Percentiles rank a stretch among this genome's conserved stretches.
Conservation (phyloP, 2,329 filamentous ascomycete species). For the Meredithiella fracta region DNA sequence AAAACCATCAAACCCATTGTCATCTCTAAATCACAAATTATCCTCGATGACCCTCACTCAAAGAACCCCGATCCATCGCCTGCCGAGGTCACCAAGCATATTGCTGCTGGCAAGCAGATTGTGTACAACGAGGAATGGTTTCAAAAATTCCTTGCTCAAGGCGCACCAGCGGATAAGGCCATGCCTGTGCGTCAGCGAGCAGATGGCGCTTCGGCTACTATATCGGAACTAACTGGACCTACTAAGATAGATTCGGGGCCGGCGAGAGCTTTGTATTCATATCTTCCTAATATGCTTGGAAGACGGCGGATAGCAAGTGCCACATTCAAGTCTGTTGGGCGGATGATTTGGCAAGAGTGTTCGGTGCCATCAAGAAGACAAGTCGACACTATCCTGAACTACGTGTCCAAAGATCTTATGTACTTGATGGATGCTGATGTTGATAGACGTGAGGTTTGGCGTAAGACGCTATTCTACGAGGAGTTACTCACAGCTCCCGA, state of each 20-base stretch:
- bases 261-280: neutral
- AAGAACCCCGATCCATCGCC: neutral
- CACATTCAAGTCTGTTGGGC: neutral
- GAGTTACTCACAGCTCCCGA: slow-evolving; percentile 1
- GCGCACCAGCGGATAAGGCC: neutral
- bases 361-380: slow-evolving; percentile 2
- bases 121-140: neutral
- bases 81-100: neutral
- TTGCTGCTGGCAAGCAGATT: neutral
- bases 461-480: neutral
- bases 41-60: neutral
- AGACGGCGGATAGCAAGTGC: neutral
- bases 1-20: neutral
- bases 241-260: neutral
- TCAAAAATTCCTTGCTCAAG: neutral
- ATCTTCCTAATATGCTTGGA: slow-evolving; percentile 6
- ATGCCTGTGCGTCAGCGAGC: neutral
- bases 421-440: slow-evolving; percentile 10
- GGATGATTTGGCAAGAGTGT: neutral
- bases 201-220: neutral
- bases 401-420: slow-evolving; percentile 8
- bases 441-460: slow-evolving; percentile 1
- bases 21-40: neutral
- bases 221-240: neutral
- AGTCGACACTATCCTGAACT: slow-evolving; percentile 1